phyloP scores from a whole-genome alignment of 257 asterid genomes.

The Forsythia viridissima region DNA sequence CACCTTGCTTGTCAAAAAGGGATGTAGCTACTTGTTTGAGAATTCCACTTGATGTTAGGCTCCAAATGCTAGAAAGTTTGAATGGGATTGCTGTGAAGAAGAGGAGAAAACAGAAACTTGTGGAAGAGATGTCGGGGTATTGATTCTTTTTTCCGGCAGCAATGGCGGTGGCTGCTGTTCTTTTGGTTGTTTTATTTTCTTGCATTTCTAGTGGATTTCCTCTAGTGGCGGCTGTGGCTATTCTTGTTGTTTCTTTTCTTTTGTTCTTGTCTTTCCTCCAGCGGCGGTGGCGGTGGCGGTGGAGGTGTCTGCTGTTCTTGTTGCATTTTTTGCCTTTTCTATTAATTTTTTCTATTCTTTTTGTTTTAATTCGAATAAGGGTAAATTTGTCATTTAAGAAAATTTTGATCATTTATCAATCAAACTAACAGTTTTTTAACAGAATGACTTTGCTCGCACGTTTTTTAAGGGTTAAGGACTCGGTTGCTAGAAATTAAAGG shows the following conservation, averaged over 20 bases:
- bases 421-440: no score
- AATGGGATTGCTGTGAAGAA: slow-evolving; percentile 73
- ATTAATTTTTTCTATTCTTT: no score
- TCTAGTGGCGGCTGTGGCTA: not conserved
- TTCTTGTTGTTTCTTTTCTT: not conserved
- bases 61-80: slow-evolving; percentile 81
- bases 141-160: no score
- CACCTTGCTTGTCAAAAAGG: slow-evolving; percentile 97
- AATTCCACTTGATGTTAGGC: slow-evolving; percentile 81
- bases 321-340: no score
- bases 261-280: slow-evolving; percentile 15
- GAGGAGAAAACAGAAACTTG: slow-evolving; percentile 72
- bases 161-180: not conserved
- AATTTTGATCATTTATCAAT: no score
- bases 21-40: slow-evolving; percentile 87
- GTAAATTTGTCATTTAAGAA: no score
- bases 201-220: slow-evolving; percentile 11
- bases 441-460: no score
- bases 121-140: slow-evolving; percentile 56
- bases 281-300: no score
- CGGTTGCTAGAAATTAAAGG: no score
- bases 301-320: no score
- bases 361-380: no score
- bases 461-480: no score
- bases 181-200: slow-evolving; percentile 21